These are phyloP conservation scores for Candolleomyces efflorescens DNA, from an alignment of 768 basidiomycete genomes.

Conservation along the genomic window DNA sequence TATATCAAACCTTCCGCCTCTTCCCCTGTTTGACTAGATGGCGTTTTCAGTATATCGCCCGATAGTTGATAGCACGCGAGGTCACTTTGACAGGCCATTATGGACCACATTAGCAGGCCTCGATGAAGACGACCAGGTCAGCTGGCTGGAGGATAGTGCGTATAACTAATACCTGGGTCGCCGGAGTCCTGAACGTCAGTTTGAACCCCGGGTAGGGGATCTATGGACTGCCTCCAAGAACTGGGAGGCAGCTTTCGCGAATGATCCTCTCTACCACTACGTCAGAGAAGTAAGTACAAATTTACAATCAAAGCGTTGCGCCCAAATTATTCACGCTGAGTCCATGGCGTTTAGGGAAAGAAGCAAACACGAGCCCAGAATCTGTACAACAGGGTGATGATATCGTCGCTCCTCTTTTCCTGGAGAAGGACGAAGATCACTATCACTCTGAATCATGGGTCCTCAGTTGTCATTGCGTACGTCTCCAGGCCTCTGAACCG, in stretches of 20 bases:
- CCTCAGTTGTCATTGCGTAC: slow-evolving; percentile 16
- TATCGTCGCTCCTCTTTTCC: slow-evolving; percentile 11
- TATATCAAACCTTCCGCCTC: too few relatives aligned
- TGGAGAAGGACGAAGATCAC: slow-evolving; percentile 14
- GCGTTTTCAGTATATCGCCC: too few relatives aligned
- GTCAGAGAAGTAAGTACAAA: slow-evolving; percentile 11
- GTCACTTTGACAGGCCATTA: not conserved
- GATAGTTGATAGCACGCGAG: too few relatives aligned
- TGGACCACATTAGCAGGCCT: not conserved
- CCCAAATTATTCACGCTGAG: not conserved
- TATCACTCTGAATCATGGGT: slow-evolving; percentile 16
- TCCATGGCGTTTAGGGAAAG: slow-evolving; percentile 5
- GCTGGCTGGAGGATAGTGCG: not conserved
- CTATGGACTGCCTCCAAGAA: slow-evolving; percentile 20
- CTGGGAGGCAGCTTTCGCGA: slow-evolving; percentile 16
- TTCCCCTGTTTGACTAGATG: too few relatives aligned
- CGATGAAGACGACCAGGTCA: not conserved
- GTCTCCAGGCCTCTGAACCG: not conserved
- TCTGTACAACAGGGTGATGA: slow-evolving; percentile 5
- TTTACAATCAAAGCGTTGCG: not conserved
- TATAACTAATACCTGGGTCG: too few relatives aligned
- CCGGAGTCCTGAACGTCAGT: not conserved
- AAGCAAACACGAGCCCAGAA: slow-evolving; percentile 7
- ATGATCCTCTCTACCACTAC: slow-evolving; percentile 19
- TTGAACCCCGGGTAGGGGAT: slow-evolving; percentile 9